A percentile compares a stretch with the other conserved stretches of the same genome.
These are phyloP conservation scores for Epichloe sylvatica DNA, from an alignment of 2,329 filamentous ascomycete species.

Conservation along the genomic window DNA sequence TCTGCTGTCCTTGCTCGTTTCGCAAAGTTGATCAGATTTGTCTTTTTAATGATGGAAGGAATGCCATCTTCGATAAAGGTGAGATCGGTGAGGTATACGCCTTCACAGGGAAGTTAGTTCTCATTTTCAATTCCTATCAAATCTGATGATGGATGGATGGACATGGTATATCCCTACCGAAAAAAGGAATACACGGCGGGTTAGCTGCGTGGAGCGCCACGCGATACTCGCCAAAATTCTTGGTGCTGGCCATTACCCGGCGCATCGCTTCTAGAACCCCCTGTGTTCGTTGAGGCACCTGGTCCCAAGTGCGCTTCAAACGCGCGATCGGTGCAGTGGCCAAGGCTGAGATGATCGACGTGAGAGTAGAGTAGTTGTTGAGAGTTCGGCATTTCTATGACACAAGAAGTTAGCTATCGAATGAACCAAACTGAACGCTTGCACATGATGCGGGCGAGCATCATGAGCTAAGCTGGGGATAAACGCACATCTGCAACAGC, in stretches of 20 bases:
- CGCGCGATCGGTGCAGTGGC: constrained; percentile 91
- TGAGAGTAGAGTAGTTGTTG: constrained; percentile 96
- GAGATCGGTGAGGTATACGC: constrained; percentile 90
- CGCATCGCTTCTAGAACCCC: constrained; percentile 79
- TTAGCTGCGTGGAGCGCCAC: constrained; percentile 86
- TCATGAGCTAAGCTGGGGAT: not conserved
- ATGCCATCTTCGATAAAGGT: constrained; percentile 99
- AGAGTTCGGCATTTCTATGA: constrained; percentile 74
- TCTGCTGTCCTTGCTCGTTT: constrained; percentile 97
- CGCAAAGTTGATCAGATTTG: constrained; percentile 94
- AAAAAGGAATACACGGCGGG: constrained; percentile 98
- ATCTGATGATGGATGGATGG: not conserved
- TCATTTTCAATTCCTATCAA: not conserved
- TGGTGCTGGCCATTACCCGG: constrained; percentile 87
- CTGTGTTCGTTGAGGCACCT: constrained; percentile 75
- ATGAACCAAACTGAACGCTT: not conserved
- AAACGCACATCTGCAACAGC: constrained; percentile 77
- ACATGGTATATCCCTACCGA: constrained; percentile 46
- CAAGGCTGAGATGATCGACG: constrained; percentile 91
- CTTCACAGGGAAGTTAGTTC: constrained; percentile 17
- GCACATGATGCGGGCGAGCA: not conserved
- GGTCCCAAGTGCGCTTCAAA: constrained; percentile 84
- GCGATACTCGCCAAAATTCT: constrained; percentile 95
- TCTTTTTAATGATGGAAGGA: constrained; percentile 89
- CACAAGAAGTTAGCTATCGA: constrained; percentile 7